Base-by-base conservation (phyloP, 2,329 filamentous ascomycete species). In the Cadophora sp. region DNA sequence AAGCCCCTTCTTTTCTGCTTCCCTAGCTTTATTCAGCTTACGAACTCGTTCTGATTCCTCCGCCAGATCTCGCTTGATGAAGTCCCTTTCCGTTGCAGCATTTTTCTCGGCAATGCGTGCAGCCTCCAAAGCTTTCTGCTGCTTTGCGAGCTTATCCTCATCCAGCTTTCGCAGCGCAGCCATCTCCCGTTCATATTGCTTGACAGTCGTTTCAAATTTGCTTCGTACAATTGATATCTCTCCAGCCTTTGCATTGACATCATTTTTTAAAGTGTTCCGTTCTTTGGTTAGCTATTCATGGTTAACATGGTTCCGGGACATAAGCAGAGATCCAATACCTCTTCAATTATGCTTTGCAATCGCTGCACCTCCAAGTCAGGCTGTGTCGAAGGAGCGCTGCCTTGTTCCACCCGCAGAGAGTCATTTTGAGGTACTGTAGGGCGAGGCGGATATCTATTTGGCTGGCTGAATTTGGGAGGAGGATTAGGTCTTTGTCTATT, bases 161-260 rank as follows among this genome's bases (percentile, higher is more conserved):
- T 89, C 88, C 69, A 86, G 79, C 71, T 89, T 89, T 73, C 87
- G 88, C 66, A 92, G 80, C 6, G 85, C 83, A 24, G 83, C 80
- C 27, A 94, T 78, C 73, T 90, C 85, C 27, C 85, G 84, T 61
- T 92, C 88, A 74, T 91, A 87, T 58, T 89, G 85, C 62, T 87
- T 86, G 19, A 83, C 82, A 0, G 84, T 81, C 73, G 88, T 90
- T 61, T 90, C 86, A 50, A 88, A 84, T 68, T 92, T 92, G 68
- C 87, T 86, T 40, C 92, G 87, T n/a, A 94, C 84, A 69, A 94
- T 93, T 62, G 91, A 85, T 31, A 89, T 89, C 77, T 94, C 92
- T 61, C 92, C 92, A 22, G 87, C 83, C 73, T 92, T 91, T 2
- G 86, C 84, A 64, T 83, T 83, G 19, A 91, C 83, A 61, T 89